Evolutionary conservation across 805 yeast genomes (phyloP), one percentile per base, ranked within the genome.

Genomic region (Myxozyma mucilagina): DNA sequence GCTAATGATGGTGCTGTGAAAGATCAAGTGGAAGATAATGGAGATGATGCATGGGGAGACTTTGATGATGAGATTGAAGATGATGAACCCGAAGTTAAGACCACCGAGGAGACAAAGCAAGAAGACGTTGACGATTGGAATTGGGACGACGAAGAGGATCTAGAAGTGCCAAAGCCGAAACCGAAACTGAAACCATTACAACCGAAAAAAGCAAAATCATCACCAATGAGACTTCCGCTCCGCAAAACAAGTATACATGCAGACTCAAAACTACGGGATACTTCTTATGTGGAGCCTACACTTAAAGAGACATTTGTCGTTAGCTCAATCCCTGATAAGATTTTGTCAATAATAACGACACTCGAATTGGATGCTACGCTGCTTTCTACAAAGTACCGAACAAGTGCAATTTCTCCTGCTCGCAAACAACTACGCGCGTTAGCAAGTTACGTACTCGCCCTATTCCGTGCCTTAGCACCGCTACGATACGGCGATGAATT

Each of bases 81-180:
- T 14, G 57, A 35, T 13, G 32, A 29, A 16, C 38, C 44, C 34
- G 44, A 29, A 16, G n/a, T 13, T 3, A 4, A 24, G 10, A 18
- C 36, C 5, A 18, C 42, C 18, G 44, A 20, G 10, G 47, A 18
- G 47, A 11, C 47, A 11, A 24, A 35, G 20, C 38, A 35, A 35
- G 51, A 47, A 16, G 62, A 56, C 6, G 61, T 56, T 11, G 67
- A 62, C 10, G 67, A 64, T 31, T 64, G 67, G 67, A 59, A 64
- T 31, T 61, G 66, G 66, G 67, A 61, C 11, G 64, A 59, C n/a
- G 66, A 64, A 11, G 53, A 39, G 14, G 34, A 57, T 29, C 18
- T 44, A 11, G 53, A 49, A 24, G n/a, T 29, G 9, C 54, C 54
- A 20, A 41, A 48, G 35, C 31, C 18, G 41, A 32, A 29, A 20